A percentile compares a stretch with the other conserved stretches of the same genome.
Evolutionary conservation across 352 stramenopile genomes (phyloP).

Genomic region (Phytopythium helicoides): DNA sequence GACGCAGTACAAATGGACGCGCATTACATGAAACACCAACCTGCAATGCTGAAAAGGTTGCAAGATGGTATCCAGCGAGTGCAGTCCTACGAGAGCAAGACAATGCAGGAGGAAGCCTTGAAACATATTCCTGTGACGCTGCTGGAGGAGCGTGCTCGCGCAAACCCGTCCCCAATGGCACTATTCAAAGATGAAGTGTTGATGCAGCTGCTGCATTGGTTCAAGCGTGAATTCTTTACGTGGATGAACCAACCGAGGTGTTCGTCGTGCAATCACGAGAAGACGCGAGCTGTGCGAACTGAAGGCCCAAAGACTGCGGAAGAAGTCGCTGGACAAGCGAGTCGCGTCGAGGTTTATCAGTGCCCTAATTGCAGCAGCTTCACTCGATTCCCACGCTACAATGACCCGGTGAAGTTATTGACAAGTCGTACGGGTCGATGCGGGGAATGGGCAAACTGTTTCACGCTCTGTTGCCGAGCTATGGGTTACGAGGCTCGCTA

Average conservation of each 20-base stretch:
- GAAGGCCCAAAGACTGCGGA: constrained; percentile 53
- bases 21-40: constrained; percentile 49
- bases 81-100: constrained; percentile 57
- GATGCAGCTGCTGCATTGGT: constrained; percentile 82
- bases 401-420: constrained; percentile 87
- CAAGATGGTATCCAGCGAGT: constrained; percentile 47
- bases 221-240: constrained; percentile 90
- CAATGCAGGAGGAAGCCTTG: constrained; percentile 67
- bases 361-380: constrained; percentile 52
- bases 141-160: constrained; percentile 61
- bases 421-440: constrained; percentile 84
- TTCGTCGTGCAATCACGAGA: constrained; percentile 38
- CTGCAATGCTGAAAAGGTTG: constrained; percentile 42
- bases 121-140: constrained; percentile 60
- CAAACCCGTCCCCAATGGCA: constrained; percentile 45
- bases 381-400: constrained; percentile 90
- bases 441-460: constrained; percentile 94
- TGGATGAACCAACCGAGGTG: constrained; percentile 89
- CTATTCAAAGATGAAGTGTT: constrained; percentile 67
- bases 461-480: constrained; percentile 87
- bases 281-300: constrained; percentile 39
- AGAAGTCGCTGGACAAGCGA: constrained; percentile 54
- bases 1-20: constrained; percentile 36
- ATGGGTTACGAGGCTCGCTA: constrained; percentile 92
- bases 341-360: constrained; percentile 86